phyloP scores from a whole-genome alignment of 805 yeast species.

The Wickerhamomyces canadensis region DNA sequence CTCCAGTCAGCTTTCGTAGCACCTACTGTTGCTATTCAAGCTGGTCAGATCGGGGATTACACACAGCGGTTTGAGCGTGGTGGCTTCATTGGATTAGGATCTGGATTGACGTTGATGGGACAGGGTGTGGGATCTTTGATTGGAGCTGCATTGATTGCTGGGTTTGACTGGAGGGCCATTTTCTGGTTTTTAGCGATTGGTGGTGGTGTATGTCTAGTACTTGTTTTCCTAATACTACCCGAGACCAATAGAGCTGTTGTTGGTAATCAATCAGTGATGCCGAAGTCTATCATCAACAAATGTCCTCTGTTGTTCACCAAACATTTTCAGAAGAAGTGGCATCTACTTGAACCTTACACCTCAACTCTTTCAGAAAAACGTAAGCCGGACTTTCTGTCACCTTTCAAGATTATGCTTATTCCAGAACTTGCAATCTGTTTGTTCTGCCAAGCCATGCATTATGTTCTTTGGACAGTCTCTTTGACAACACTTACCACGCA shows the following conservation, averaged over 20 bases:
- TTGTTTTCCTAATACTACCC: slow-evolving; percentile 44
- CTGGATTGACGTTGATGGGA: slow-evolving; percentile 65
- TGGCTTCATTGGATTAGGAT: slow-evolving; percentile 55
- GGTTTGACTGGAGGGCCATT: slow-evolving; percentile 68
- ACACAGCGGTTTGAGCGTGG: slow-evolving; percentile 66
- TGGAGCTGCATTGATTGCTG: slow-evolving; percentile 38
- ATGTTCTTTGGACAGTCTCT: slow-evolving; percentile 64
- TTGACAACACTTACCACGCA: slow-evolving; percentile 60
- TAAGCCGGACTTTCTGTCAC: slow-evolving; percentile 27
- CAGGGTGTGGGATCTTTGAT: slow-evolving; percentile 78
- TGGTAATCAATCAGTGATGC: slow-evolving; percentile 67
- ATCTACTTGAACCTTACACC: slow-evolving; percentile 27
- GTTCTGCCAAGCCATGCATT: slow-evolving; percentile 56
- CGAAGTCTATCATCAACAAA: slow-evolving; percentile 35
- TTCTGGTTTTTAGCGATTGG: slow-evolving; percentile 72
- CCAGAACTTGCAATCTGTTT: slow-evolving; percentile 43
- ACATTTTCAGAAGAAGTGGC: slow-evolving; percentile 14
- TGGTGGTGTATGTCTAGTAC: slow-evolving; percentile 39
- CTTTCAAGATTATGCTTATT: slow-evolving; percentile 38
- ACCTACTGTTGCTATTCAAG: slow-evolving; percentile 63
- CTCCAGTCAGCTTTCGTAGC: slow-evolving; percentile 76
- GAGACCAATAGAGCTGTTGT: slow-evolving; percentile 71
- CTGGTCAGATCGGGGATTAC: slow-evolving; percentile 72
- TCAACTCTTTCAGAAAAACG: slow-evolving; percentile 23
- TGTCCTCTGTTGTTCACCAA: slow-evolving; percentile 37